phyloP scores from a whole-genome alignment of 202 grass and related monocot genomes.

The Bolboschoenoplectus hybrid region DNA sequence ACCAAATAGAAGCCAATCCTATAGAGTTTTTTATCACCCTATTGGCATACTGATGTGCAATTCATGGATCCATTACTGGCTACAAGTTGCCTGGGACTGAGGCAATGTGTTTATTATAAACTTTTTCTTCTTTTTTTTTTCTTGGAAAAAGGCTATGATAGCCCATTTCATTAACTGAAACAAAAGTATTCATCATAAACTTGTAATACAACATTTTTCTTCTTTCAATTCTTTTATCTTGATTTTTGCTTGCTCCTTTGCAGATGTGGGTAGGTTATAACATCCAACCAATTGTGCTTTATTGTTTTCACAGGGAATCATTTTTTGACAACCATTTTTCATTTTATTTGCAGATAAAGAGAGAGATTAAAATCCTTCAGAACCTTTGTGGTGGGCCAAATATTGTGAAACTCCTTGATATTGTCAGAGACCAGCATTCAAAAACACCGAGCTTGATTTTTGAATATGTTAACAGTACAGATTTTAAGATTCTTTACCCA shows the following conservation, averaged over 20 bases:
- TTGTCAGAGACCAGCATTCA: slow-evolving; percentile 77
- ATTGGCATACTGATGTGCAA: neutral
- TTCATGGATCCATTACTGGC: neutral
- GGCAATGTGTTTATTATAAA: neutral
- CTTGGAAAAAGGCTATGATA: no score
- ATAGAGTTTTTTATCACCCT: neutral
- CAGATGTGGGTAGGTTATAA: neutral
- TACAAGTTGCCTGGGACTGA: neutral
- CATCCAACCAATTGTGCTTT: slow-evolving; percentile 17
- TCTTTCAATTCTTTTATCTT: slow-evolving; percentile 6
- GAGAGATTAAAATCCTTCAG: slow-evolving; percentile 86
- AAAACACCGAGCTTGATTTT: slow-evolving; percentile 85
- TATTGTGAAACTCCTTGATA: slow-evolving; percentile 72
- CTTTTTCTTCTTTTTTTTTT: neutral
- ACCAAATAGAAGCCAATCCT: neutral
- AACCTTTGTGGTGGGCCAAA: slow-evolving; percentile 78
- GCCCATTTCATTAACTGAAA: no score
- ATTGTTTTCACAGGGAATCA: neutral
- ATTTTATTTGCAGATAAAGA: slow-evolving; percentile 63
- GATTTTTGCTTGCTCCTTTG: neutral
- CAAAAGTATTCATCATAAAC: neutral
- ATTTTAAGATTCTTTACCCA: slow-evolving; percentile 86
- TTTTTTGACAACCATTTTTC: slow-evolving; percentile 20
- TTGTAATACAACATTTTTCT: neutral
- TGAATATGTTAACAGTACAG: slow-evolving; percentile 77